Conservation (phyloP, 441 rosid genomes). For the Aquilaria agallochum region DNA sequence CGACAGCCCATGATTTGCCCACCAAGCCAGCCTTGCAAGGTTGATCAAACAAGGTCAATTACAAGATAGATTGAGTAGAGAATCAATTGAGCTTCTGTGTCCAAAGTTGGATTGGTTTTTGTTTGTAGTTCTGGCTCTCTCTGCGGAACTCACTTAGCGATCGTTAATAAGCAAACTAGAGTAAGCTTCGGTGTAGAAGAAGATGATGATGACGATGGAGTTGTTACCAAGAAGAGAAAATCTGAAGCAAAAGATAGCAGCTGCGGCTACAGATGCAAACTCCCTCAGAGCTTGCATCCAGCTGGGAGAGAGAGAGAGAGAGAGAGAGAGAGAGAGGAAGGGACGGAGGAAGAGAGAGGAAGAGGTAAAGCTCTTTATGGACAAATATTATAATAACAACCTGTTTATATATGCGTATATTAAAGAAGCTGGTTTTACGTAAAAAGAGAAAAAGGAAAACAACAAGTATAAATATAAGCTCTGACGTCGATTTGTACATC, state of each 20-base stretch:
- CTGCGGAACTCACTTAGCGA: no score
- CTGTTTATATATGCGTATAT: no score
- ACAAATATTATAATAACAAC: no score
- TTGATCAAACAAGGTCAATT: conserved; percentile 4
- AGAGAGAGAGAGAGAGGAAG: conserved; percentile 1
- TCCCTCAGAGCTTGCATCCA: no score
- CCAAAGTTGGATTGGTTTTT: no score
- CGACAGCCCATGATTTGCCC: conserved; percentile 69
- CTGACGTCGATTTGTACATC: not conserved
- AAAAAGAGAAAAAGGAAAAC: not conserved
- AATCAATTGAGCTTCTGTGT: conserved; percentile 32
- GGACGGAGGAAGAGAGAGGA: not conserved
- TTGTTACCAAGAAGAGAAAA: not conserved
- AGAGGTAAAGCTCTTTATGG: conserved; percentile 8
- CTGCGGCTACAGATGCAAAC: no score
- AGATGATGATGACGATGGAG: not conserved
- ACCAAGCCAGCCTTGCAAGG: conserved; percentile 68
- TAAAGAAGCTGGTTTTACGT: no score
- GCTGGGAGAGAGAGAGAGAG: not conserved
- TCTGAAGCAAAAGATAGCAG: conserved; percentile 1
- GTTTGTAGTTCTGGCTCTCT: no score
- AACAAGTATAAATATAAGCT: conserved; percentile 9
- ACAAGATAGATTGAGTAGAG: conserved; percentile 18
- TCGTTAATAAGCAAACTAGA: no score
- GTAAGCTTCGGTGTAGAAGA: no score